Percentiles rank a stretch among this genome's conserved stretches.
phyloP scores from a whole-genome alignment of 371 early-diverging fungal species.

The Rhizopus microsporus region DNA sequence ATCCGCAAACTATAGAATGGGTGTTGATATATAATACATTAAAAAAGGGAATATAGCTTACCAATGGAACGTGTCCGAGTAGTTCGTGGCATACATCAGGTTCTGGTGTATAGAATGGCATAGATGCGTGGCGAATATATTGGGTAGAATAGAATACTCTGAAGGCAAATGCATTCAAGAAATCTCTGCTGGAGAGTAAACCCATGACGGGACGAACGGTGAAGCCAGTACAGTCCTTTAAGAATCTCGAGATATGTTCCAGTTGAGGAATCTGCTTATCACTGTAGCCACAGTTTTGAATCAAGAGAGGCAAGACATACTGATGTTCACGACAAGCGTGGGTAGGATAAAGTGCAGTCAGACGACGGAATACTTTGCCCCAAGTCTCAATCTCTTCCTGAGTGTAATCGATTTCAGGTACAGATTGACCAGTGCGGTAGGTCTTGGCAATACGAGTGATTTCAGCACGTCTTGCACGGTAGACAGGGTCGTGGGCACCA shows the following conservation, averaged over 20 bases:
- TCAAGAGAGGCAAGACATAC: slow-evolving; percentile 87
- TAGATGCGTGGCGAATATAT: slow-evolving; percentile 93
- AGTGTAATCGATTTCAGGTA: slow-evolving; percentile 90
- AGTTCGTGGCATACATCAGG: slow-evolving; percentile 91
- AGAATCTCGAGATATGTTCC: slow-evolving; percentile 87
- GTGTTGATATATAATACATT: not conserved
- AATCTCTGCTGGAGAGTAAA: slow-evolving; percentile 90
- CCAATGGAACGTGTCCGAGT: slow-evolving; percentile 76
- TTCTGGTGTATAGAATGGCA: slow-evolving; percentile 94
- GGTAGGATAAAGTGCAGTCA: slow-evolving; percentile 77
- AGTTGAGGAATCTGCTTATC: slow-evolving; percentile 89
- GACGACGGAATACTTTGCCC: slow-evolving; percentile 78
- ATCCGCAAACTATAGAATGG: slow-evolving; percentile 73
- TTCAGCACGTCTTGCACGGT: slow-evolving; percentile 84
- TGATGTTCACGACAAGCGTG: slow-evolving; percentile 94
- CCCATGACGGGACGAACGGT: slow-evolving; percentile 97
- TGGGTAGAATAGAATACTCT: slow-evolving; percentile 97
- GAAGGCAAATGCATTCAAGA: slow-evolving; percentile 96
- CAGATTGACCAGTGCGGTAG: slow-evolving; percentile 78
- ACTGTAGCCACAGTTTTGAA: slow-evolving; percentile 91
- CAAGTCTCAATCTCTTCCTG: slow-evolving; percentile 83
- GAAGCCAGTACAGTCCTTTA: slow-evolving; percentile 96
- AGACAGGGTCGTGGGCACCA: slow-evolving; percentile 87
- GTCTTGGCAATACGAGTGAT: slow-evolving; percentile 87
- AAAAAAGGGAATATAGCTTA: slow-evolving; percentile 13